phyloP scores from a whole-genome alignment of 1,139 yeast species.

The Lodderomyces beijingensis region DNA sequence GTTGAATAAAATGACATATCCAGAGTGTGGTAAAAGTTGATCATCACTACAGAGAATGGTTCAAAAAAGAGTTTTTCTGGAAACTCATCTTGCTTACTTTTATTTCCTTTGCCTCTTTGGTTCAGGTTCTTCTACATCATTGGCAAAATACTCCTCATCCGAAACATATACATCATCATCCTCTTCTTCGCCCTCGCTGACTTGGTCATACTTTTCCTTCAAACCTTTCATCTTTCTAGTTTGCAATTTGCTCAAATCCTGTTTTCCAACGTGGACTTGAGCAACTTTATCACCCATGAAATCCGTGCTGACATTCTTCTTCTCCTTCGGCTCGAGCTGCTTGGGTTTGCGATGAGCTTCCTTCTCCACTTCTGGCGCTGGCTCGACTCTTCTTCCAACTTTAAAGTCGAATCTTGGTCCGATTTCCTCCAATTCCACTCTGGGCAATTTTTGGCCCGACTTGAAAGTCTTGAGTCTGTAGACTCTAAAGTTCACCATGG shows the following conservation, averaged over 20 bases:
- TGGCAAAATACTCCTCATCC: slow-evolving; percentile 19
- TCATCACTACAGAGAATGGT: too few relatives aligned
- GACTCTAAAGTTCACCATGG: slow-evolving; percentile 84
- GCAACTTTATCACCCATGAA: slow-evolving; percentile 96
- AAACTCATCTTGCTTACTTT: not conserved
- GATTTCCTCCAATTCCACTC: slow-evolving; percentile 90
- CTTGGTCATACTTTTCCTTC: slow-evolving; percentile 69
- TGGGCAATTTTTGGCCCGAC: slow-evolving; percentile 85
- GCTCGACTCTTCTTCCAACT: slow-evolving; percentile 81
- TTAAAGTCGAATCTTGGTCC: slow-evolving; percentile 96
- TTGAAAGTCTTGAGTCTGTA: slow-evolving; percentile 77
- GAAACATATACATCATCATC: slow-evolving; percentile 23
- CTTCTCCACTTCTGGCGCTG: slow-evolving; percentile 84
- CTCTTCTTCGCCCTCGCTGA: slow-evolving; percentile 42
- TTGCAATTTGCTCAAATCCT: slow-evolving; percentile 84
- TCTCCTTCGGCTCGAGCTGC: slow-evolving; percentile 74
- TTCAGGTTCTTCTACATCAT: slow-evolving; percentile 32
- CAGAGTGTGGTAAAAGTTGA: too few relatives aligned
- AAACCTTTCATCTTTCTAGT: slow-evolving; percentile 99
- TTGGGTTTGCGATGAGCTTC: slow-evolving; percentile 83
- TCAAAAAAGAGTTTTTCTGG: slow-evolving; percentile 1
- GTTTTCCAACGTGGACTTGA: slow-evolving; percentile 92
- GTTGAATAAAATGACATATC: too few relatives aligned
- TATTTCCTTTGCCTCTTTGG: slow-evolving; percentile 32
- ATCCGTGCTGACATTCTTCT: slow-evolving; percentile 88